Percentiles rank a stretch among this genome's conserved stretches.
Evolutionary conservation across 164 flowering plant species (phyloP).

Genomic region (Akebia trifoliata): DNA sequence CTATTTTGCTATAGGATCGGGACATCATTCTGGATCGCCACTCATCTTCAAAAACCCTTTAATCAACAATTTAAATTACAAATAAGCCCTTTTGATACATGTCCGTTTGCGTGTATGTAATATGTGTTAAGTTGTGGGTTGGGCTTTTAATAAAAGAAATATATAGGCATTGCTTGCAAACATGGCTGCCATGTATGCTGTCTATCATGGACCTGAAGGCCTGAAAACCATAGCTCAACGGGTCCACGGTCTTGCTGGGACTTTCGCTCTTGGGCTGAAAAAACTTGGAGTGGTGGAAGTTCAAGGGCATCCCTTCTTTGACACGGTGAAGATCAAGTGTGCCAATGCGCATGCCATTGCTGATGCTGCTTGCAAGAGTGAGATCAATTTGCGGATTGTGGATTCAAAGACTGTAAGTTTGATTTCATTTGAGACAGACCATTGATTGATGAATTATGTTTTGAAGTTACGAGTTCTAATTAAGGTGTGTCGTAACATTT

Average conservation of each 20-base stretch:
- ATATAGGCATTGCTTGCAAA: constrained; percentile 92
- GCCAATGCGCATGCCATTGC: constrained; percentile 73
- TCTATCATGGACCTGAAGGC: constrained; percentile 97
- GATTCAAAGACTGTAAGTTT: constrained; percentile 72
- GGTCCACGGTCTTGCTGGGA: constrained; percentile 91
- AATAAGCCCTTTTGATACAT: no score
- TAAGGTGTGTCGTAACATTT: constrained; percentile 15
- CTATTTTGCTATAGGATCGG: no score
- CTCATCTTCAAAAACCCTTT: no score
- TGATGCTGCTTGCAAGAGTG: constrained; percentile 68
- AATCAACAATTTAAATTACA: no score
- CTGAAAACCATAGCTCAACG: constrained; percentile 78
- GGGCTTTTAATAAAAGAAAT: neutral
- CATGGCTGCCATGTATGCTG: constrained; percentile 99
- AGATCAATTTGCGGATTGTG: constrained; percentile 68
- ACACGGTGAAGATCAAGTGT: constrained; percentile 87
- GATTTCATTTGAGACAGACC: neutral
- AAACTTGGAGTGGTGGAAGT: constrained; percentile 83
- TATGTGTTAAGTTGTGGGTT: neutral
- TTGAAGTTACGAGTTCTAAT: constrained; percentile 6
- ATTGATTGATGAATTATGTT: constrained; percentile 2
- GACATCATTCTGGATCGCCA: no score
- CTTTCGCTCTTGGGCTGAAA: constrained; percentile 71
- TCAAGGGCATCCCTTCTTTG: constrained; percentile 82
- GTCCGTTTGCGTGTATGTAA: no score